These are phyloP conservation scores for Fraxinus dipetala DNA, from an alignment of 305 asterid genomes.

Conservation along the genomic window DNA sequence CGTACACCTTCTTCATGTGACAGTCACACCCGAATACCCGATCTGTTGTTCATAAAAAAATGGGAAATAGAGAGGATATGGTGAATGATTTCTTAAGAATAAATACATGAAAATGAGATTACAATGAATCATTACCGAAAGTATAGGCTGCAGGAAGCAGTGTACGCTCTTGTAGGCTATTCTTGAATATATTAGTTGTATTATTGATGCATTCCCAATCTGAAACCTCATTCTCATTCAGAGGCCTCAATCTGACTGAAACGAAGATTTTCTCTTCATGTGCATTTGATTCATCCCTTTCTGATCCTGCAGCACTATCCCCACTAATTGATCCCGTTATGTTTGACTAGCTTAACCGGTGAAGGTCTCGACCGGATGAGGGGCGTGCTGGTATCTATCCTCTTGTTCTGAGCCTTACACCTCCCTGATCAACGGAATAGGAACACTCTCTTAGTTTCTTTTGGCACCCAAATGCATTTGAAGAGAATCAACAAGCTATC, in stretches of 20 bases:
- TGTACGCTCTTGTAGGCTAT: slow-evolving; percentile 54
- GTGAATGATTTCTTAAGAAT: background rate
- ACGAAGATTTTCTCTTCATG: slow-evolving; percentile 85
- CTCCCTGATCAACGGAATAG: background rate
- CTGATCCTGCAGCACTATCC: slow-evolving; percentile 37
- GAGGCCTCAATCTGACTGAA: slow-evolving; percentile 78
- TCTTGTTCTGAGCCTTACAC: background rate
- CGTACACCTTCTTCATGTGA: slow-evolving; percentile 70
- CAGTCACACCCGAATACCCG: slow-evolving; percentile 61
- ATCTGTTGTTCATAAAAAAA: slow-evolving; percentile 36
- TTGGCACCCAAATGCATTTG: slow-evolving; percentile 38
- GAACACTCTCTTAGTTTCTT: background rate
- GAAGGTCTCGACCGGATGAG: background rate
- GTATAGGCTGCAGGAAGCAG: slow-evolving; percentile 60
- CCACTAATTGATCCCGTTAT: slow-evolving; percentile 54
- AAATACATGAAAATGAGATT: background rate
- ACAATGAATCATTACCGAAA: slow-evolving; percentile 46
- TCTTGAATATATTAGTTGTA: slow-evolving; percentile 69
- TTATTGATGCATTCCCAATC: slow-evolving; percentile 90
- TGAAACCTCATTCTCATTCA: slow-evolving; percentile 61
- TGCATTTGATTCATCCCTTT: slow-evolving; percentile 47
- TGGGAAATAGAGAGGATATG: background rate
- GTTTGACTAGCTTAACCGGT: background rate
- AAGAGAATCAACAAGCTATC: slow-evolving; percentile 37
- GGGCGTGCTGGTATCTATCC: background rate